Percentiles rank a stretch among this genome's conserved stretches.
phyloP scores from a whole-genome alignment of 768 basidiomycete genomes.

The Heimioporus sp. region DNA sequence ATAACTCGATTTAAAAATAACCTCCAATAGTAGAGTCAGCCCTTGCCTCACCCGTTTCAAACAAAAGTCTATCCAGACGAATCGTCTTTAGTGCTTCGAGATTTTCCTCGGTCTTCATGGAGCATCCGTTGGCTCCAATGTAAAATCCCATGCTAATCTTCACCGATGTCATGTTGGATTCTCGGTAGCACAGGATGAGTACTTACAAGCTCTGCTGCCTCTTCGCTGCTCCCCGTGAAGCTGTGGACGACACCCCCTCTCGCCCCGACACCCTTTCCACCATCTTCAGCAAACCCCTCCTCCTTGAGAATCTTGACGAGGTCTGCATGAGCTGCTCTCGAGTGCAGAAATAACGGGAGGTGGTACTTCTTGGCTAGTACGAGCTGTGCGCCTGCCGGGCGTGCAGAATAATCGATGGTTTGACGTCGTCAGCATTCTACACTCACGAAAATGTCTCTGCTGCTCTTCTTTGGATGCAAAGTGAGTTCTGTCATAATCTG shows the following conservation, averaged over 20 bases:
- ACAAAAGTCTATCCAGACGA: slow-evolving; percentile 56
- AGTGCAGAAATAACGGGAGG: slow-evolving; percentile 81
- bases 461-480: slow-evolving; percentile 62
- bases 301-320: slow-evolving; percentile 63
- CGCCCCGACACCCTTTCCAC: slow-evolving; percentile 54
- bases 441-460: slow-evolving; percentile 59
- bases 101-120: slow-evolving; percentile 69
- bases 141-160: slow-evolving; percentile 71
- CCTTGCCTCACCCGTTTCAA: slow-evolving; percentile 64
- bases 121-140: slow-evolving; percentile 69
- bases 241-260: slow-evolving; percentile 81
- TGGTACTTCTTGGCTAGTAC: slow-evolving; percentile 64
- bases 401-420: not conserved
- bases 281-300: slow-evolving; percentile 59
- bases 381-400: slow-evolving; percentile 49
- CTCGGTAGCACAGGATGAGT: not conserved
- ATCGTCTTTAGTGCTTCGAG: slow-evolving; percentile 53
- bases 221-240: slow-evolving; percentile 66
- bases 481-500: slow-evolving; percentile 77
- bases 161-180: not conserved
- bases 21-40: not conserved
- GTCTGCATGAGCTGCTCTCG: slow-evolving; percentile 71
- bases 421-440: not conserved
- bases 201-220: slow-evolving; percentile 64
- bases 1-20: not conserved